Conservation (phyloP, 1,284 basidiomycete species). For the Microbotryum saponariae region DNA sequence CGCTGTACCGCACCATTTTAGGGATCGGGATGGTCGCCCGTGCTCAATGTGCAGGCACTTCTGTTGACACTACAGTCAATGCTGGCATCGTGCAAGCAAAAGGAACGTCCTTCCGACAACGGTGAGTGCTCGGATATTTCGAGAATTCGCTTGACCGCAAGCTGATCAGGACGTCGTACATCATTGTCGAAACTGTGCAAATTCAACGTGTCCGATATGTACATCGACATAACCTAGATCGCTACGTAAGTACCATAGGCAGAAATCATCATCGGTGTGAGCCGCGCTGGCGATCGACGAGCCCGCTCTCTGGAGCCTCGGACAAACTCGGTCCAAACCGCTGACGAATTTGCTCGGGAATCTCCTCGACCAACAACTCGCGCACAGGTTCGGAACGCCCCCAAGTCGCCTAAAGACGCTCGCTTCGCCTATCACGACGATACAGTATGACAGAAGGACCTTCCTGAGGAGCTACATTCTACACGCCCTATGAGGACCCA, state of each 20-base stretch:
- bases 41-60: slow-evolving; percentile 42
- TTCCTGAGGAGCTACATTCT: too few species aligned
- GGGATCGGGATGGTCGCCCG: slow-evolving; percentile 31
- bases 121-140: slow-evolving; percentile 15
- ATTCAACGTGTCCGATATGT: background rate
- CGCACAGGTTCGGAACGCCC: slow-evolving; percentile 22
- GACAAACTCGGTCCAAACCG: too few species aligned
- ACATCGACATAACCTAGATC: background rate
- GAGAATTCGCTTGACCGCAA: background rate
- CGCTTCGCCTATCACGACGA: background rate
- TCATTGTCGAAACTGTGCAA: background rate
- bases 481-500: too few species aligned
- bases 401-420: slow-evolving; percentile 24
- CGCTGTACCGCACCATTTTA: too few species aligned
- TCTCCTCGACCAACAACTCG: too few species aligned
- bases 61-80: slow-evolving; percentile 46
- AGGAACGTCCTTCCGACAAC: slow-evolving; percentile 32
- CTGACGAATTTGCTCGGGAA: too few species aligned
- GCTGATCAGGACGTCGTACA: background rate
- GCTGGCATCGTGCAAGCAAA: slow-evolving; percentile 40
- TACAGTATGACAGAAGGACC: slow-evolving; percentile 2
- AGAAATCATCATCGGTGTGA: too few species aligned
- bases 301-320: too few species aligned
- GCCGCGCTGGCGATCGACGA: too few species aligned
- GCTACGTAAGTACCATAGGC: too few species aligned